A percentile compares a stretch with the other conserved stretches of the same genome.
phyloP scores from a whole-genome alignment of 2,329 filamentous ascomycete genomes.

The Apiospora aurea region DNA sequence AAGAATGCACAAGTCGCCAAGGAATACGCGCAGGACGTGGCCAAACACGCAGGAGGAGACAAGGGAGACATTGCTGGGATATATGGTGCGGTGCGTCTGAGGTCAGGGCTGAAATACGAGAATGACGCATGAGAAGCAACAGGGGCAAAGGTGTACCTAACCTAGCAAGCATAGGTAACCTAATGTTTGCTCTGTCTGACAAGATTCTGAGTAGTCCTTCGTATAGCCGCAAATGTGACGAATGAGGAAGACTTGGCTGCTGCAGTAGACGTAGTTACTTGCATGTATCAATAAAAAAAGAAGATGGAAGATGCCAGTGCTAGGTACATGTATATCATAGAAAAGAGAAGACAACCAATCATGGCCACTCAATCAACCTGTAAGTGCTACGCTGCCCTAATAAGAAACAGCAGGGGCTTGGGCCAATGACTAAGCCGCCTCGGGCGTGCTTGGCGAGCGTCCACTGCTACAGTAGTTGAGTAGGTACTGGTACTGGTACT shows the following conservation, averaged over 20 bases:
- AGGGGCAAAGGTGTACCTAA: background rate
- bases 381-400: background rate
- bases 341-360: background rate
- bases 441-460: slow-evolving; percentile 15
- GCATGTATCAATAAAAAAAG: background rate
- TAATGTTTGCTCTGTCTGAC: background rate
- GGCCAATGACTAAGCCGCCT: slow-evolving; percentile 34
- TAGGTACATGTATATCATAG: background rate
- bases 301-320: background rate
- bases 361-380: background rate
- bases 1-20: slow-evolving; percentile 72
- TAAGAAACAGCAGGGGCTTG: background rate
- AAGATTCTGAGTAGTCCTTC: too few relatives aligned
- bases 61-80: slow-evolving; percentile 83
- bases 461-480: background rate
- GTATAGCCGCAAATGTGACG: background rate
- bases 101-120: slow-evolving; percentile 77
- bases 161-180: too few relatives aligned
- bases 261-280: background rate
- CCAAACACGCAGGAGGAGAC: slow-evolving; percentile 68
- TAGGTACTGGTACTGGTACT: too few relatives aligned
- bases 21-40: slow-evolving; percentile 71
- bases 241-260: too few relatives aligned
- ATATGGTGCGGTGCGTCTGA: slow-evolving; percentile 80
- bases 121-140: slow-evolving; percentile 53